Evolutionary conservation across 176 grass and related monocot species (phyloP).

Genomic region (Triticum monococcum): DNA sequence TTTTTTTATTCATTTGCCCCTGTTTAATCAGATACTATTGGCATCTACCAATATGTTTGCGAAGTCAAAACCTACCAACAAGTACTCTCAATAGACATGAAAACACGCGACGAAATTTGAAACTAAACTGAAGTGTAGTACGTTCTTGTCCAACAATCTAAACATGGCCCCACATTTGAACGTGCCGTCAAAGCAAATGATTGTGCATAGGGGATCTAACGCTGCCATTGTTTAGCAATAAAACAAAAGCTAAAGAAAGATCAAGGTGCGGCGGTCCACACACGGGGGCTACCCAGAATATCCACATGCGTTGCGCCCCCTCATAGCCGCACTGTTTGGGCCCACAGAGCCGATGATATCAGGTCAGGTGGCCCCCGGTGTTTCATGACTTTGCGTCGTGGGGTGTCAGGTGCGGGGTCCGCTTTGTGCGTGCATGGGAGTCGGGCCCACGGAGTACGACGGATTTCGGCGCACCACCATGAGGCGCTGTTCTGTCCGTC

Average conservation of each 20-base stretch:
- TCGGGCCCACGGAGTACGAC: too few relatives aligned
- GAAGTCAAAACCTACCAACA: not conserved
- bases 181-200: not conserved
- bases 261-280: conserved; percentile 16
- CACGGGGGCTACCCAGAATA: conserved; percentile 32
- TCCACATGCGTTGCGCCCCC: conserved; percentile 8
- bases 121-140: not conserved
- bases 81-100: not conserved
- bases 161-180: not conserved
- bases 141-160: not conserved
- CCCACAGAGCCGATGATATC: not conserved
- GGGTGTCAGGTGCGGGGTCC: too few relatives aligned
- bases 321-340: not conserved
- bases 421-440: not conserved
- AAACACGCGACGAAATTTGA: not conserved
- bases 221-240: not conserved
- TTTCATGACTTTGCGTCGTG: not conserved
- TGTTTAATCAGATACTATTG: not conserved
- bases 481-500: too few relatives aligned
- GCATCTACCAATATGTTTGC: not conserved
- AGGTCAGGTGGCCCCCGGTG: not conserved
- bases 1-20: too few relatives aligned
- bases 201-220: not conserved
- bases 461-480: too few relatives aligned
- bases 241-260: not conserved